These are phyloP conservation scores for Sporobolomyces pararoseus DNA, from an alignment of 768 basidiomycete species.

Conservation along the genomic window DNA sequence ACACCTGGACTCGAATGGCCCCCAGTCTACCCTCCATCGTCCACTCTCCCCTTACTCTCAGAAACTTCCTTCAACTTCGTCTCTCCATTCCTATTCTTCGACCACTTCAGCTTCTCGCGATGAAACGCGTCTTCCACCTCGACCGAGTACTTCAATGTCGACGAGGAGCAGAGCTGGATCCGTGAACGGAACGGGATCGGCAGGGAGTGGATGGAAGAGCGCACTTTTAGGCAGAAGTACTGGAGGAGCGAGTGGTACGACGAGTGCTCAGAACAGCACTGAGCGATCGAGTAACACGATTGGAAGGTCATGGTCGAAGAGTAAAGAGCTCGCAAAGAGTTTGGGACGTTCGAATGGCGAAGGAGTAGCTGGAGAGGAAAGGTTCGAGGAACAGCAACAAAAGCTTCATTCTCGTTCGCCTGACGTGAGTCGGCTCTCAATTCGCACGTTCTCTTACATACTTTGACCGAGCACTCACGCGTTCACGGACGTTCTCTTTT, in stretches of 20 bases:
- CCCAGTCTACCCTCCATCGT: background rate
- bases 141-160: conserved; percentile 27
- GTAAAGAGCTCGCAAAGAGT: conserved; percentile 10
- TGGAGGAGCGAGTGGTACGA: background rate
- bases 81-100: background rate
- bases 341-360: background rate
- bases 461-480: too few species aligned
- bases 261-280: background rate
- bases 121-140: background rate
- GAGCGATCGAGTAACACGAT: background rate
- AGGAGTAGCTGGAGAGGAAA: background rate
- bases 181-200: background rate
- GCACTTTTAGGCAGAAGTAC: background rate
- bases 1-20: too few species aligned
- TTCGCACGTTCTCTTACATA: too few species aligned
- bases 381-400: conserved; percentile 1
- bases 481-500: too few species aligned
- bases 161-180: conserved; percentile 15
- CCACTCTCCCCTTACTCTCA: conserved; percentile 3
- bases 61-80: conserved; percentile 6
- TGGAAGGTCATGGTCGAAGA: conserved; percentile 15
- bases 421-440: conserved; percentile 1
- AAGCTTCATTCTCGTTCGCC: background rate
- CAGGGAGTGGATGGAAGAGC: conserved; percentile 10
- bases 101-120: background rate